Base-by-base conservation (phyloP, 768 basidiomycete genomes). In the Collybiopsis luxurians region DNA sequence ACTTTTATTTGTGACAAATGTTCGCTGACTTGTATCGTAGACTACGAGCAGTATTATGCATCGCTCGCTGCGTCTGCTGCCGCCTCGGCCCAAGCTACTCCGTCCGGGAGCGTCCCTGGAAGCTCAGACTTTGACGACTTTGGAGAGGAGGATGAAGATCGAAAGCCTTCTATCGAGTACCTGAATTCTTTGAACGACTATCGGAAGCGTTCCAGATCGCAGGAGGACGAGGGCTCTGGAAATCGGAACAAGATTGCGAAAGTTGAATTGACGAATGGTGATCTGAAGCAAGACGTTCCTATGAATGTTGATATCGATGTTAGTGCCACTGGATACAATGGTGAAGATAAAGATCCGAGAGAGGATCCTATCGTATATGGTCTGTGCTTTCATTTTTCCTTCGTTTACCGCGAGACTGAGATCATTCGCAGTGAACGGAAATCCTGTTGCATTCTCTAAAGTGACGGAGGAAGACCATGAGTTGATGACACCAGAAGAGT, bases 401-500 rank as follows among this genome's bases (percentile, higher is more conserved):
- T 56, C 31, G 38, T 42, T 58, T 39, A 39, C 1, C 59, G 12
- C 49, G 5, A 19, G 40, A n/a, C 7, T 9, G 42, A 23, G 45
- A 58, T 28, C 6, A 42, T 9, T 55, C 40, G 40, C 60, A 92
- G 94, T 98, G 24, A 86, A 87, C 58, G 93, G 94, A 13, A 73
- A 77, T 39, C 78, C 84, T 19, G 85, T 90, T 63, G 79, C 83
- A 6, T 88, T 90, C 63, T 90, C 86, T 3, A 78, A 87, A 60
- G 84, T 98, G 42, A 95, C 91, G 2, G 95, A 97, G 63, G 95
- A 94, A 61, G 89, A 95, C 67, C 89, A 94, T 64, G 95, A 94
- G 46, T 66, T 86, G 63, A 97, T 97, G 95, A 92, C 91, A 3
- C 87, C 91, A 1, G 95, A 95, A 55, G 95, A 97, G 71, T 96